Percentiles rank a stretch among this genome's conserved stretches.
These are phyloP conservation scores for Apophysomyces trapeziformis DNA, from an alignment of 371 early-diverging fungal genomes.

Conservation along the genomic window DNA sequence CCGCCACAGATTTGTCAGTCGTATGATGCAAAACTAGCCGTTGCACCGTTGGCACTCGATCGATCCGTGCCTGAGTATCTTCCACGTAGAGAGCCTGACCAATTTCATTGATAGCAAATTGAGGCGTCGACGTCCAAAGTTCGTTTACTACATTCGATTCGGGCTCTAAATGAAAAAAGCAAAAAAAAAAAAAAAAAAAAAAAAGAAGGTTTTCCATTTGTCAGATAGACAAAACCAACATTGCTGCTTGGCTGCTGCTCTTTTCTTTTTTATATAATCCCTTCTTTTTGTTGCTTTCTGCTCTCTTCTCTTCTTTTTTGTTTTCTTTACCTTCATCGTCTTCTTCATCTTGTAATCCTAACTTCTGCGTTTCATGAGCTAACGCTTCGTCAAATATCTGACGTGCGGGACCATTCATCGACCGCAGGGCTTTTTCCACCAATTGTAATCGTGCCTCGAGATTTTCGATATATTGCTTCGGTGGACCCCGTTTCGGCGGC, in stretches of 20 bases:
- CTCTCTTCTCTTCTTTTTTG: slow-evolving; percentile 11
- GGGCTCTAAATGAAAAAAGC: neutral
- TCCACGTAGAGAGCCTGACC: slow-evolving; percentile 52
- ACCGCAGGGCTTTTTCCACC: slow-evolving; percentile 46
- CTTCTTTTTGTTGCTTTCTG: slow-evolving; percentile 11
- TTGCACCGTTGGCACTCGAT: slow-evolving; percentile 27
- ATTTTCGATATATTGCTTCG: slow-evolving; percentile 54
- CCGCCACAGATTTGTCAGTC: neutral
- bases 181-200: too few species aligned
- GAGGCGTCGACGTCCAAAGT: too few species aligned
- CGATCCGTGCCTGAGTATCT: slow-evolving; percentile 32
- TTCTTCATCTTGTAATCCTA: neutral
- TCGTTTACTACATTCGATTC: slow-evolving; percentile 17
- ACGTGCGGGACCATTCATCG: slow-evolving; percentile 34
- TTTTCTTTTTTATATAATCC: neutral
- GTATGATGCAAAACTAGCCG: neutral
- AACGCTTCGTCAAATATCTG: slow-evolving; percentile 33
- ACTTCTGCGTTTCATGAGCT: neutral
- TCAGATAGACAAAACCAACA: slow-evolving; percentile 35
- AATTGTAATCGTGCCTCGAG: slow-evolving; percentile 46
- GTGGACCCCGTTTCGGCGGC: slow-evolving; percentile 50
- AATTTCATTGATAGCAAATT: slow-evolving; percentile 44
- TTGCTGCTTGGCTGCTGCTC: slow-evolving; percentile 26
- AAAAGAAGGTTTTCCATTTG: too few species aligned
- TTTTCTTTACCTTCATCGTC: neutral